These are phyloP conservation scores for Xerocomus minutiporus DNA, from an alignment of 1,284 basidiomycete genomes.

Conservation along the genomic window DNA sequence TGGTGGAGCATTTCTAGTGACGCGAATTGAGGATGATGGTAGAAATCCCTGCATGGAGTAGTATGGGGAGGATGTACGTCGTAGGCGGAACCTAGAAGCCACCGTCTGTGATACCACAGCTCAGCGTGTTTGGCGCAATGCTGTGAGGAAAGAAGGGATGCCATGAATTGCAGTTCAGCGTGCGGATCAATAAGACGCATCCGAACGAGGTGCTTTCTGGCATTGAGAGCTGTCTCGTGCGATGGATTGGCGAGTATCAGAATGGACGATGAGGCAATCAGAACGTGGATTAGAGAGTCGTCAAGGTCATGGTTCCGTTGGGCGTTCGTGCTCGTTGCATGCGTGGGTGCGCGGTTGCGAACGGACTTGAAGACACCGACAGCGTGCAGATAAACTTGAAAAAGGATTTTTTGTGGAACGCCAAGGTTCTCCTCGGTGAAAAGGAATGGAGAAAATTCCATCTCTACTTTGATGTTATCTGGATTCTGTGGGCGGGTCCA, in stretches of 20 bases:
- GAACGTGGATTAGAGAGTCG: neutral
- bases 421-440: constrained; percentile 58
- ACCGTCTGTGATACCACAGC: constrained; percentile 64
- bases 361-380: constrained; percentile 33
- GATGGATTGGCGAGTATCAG: constrained; percentile 63
- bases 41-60: neutral
- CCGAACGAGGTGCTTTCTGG: constrained; percentile 48
- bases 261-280: constrained; percentile 39
- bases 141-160: constrained; percentile 45
- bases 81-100: constrained; percentile 44
- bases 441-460: constrained; percentile 43
- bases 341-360: constrained; percentile 5
- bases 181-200: constrained; percentile 32
- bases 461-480: constrained; percentile 1
- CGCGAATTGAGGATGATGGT: constrained; percentile 6
- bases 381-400: constrained; percentile 47
- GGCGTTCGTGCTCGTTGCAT: neutral
- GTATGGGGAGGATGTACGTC: neutral
- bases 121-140: constrained; percentile 59
- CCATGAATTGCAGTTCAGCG: constrained; percentile 46
- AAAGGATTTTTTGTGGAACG: constrained; percentile 54
- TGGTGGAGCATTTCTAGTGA: constrained; percentile 33
- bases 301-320: constrained; percentile 2
- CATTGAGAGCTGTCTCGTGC: constrained; percentile 60
- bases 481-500: constrained; percentile 12